phyloP scores from a whole-genome alignment of 2,329 filamentous ascomycete species.

The Aspergillus tanneri region DNA sequence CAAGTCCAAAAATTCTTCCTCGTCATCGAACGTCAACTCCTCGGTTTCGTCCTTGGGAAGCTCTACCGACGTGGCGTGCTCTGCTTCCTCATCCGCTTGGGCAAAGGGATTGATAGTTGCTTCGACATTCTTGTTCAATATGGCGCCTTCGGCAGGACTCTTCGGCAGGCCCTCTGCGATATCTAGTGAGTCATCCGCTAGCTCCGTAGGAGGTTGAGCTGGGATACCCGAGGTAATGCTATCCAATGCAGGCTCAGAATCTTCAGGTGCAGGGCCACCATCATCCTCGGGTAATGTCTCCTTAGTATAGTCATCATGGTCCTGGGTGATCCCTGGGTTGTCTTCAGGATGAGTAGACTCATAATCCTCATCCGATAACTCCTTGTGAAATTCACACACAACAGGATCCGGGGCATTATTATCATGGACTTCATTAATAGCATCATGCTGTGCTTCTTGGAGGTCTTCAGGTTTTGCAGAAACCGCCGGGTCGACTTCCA shows the following conservation, averaged over 20 bases:
- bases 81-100: slow-evolving; percentile 20
- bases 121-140: slow-evolving; percentile 14
- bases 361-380: slow-evolving; percentile 13
- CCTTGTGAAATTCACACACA: slow-evolving; percentile 12
- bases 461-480: slow-evolving; percentile 16
- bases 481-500: slow-evolving; percentile 13
- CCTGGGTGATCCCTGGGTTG: slow-evolving; percentile 11
- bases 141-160: slow-evolving; percentile 20
- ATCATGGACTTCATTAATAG: neutral
- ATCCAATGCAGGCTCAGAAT: slow-evolving; percentile 23
- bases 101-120: slow-evolving; percentile 14
- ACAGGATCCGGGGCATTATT: slow-evolving; percentile 11
- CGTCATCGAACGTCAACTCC: slow-evolving; percentile 28
- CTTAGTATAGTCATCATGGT: slow-evolving; percentile 14
- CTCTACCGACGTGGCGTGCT: slow-evolving; percentile 13
- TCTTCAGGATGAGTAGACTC: slow-evolving; percentile 15
- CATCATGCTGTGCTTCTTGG: slow-evolving; percentile 6
- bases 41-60: slow-evolving; percentile 19
- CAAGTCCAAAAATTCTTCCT: slow-evolving; percentile 42
- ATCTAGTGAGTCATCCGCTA: slow-evolving; percentile 33
- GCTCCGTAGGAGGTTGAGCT: slow-evolving; percentile 17
- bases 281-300: slow-evolving; percentile 13
- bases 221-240: slow-evolving; percentile 10
- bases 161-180: slow-evolving; percentile 35
- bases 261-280: slow-evolving; percentile 14